Percentiles rank a stretch among this genome's conserved stretches.
Evolutionary conservation across 176 grass and related monocot species (phyloP).

Genomic region (Musa troglodytarum): DNA sequence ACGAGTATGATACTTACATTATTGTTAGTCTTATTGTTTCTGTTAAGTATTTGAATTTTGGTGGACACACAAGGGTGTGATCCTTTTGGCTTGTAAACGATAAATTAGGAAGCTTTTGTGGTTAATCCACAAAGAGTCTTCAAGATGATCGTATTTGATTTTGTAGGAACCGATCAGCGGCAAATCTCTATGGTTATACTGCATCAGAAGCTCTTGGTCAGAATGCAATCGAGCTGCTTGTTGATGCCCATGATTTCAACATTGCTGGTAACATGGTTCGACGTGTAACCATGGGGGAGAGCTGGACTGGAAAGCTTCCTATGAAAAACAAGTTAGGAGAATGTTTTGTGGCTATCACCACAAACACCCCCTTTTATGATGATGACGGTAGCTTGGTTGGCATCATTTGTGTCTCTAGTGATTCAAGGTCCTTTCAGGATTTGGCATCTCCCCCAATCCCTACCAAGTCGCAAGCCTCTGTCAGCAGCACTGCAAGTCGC

Average conservation of each 20-base stretch:
- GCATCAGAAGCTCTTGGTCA: conserved; percentile 71
- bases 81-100: background rate
- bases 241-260: conserved; percentile 45
- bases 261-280: conserved; percentile 48
- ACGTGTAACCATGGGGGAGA: conserved; percentile 58
- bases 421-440: conserved; percentile 54
- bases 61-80: background rate
- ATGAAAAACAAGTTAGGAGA: conserved; percentile 66
- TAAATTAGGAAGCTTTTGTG: background rate
- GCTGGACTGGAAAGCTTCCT: conserved; percentile 82
- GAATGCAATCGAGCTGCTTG: conserved; percentile 59
- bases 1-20: background rate
- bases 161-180: conserved; percentile 80
- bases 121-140: background rate
- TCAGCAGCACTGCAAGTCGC: conserved; percentile 25
- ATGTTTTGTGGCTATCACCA: conserved; percentile 58
- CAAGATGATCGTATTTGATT: background rate
- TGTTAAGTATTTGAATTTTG: background rate
- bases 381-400: conserved; percentile 78
- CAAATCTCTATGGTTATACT: conserved; percentile 75
- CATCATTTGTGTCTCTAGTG: conserved; percentile 76
- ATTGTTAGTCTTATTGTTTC: background rate
- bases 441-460: conserved; percentile 34
- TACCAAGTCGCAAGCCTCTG: conserved; percentile 30
- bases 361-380: conserved; percentile 90